A percentile compares a stretch with the other conserved stretches of the same genome.
Conservation (phyloP, 2,329 filamentous ascomycete genomes). For the Aureobasidium vineae region DNA sequence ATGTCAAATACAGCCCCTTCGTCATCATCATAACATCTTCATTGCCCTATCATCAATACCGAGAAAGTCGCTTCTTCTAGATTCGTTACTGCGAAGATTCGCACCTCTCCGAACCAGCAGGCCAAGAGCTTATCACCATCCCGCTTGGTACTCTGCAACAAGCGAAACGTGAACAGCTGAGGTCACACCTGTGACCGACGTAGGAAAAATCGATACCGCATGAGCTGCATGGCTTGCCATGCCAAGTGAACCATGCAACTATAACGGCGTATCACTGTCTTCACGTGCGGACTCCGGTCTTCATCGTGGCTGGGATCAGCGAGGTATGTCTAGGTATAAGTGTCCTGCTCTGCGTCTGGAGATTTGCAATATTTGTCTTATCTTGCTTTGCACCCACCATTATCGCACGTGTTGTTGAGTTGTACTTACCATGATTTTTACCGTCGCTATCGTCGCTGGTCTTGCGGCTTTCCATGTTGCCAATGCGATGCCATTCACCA, state of each 20-base stretch:
- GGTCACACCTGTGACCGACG: neutral
- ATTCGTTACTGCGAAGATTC: neutral
- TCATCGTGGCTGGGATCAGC: neutral
- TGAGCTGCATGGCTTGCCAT: neutral
- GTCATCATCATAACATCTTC: neutral
- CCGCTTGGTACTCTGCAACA: no score
- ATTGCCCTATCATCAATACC: neutral
- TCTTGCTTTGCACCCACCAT: neutral
- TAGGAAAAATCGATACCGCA: neutral
- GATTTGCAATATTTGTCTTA: neutral
- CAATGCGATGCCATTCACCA: slow-evolving; percentile 2
- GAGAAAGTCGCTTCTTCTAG: no score
- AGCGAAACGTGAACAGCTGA: neutral
- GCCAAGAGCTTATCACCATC: neutral
- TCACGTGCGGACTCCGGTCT: neutral
- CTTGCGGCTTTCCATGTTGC: neutral
- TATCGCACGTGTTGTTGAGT: no score
- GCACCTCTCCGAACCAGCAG: neutral
- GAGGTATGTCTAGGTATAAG: neutral
- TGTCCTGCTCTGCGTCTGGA: neutral
- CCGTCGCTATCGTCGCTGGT: neutral
- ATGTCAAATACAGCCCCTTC: neutral
- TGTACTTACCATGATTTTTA: neutral
- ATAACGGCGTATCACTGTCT: neutral
- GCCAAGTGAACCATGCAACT: neutral